Evolutionary conservation across 805 yeast species (phyloP).

Genomic region (Diddensiella santjacobensis): DNA sequence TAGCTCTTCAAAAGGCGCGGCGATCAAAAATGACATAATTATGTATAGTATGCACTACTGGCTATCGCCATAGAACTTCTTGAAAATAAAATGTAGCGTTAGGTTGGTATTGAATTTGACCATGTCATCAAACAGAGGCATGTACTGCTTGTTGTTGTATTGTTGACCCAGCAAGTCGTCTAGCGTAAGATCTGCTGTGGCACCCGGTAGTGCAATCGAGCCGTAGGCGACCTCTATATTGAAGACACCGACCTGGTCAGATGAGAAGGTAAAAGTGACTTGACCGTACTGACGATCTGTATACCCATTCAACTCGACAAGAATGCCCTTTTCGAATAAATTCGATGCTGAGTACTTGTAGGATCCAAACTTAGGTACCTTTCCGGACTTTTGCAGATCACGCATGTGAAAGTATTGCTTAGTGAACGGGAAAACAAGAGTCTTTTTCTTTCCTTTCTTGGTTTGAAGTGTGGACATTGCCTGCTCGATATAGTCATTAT

Average conservation of each 20-base stretch:
- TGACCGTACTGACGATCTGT: slow-evolving; percentile 52
- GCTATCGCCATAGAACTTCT: slow-evolving; percentile 62
- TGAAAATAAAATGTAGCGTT: slow-evolving; percentile 64
- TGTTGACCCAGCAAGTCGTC: slow-evolving; percentile 72
- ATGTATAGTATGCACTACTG: slow-evolving; percentile 5
- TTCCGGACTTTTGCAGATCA: slow-evolving; percentile 60
- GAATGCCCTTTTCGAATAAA: slow-evolving; percentile 66
- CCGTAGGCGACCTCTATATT: slow-evolving; percentile 73
- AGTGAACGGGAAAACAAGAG: slow-evolving; percentile 48
- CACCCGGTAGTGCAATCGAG: slow-evolving; percentile 51
- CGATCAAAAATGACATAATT: neutral
- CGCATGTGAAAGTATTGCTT: slow-evolving; percentile 75
- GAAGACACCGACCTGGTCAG: slow-evolving; percentile 69
- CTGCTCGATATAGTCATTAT: slow-evolving; percentile 47
- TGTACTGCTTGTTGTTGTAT: slow-evolving; percentile 55
- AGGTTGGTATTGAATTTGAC: slow-evolving; percentile 66
- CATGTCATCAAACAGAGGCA: slow-evolving; percentile 62
- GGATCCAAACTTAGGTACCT: slow-evolving; percentile 71
- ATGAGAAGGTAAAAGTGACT: slow-evolving; percentile 68
- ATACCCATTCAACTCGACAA: slow-evolving; percentile 56
- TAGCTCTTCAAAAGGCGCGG: neutral
- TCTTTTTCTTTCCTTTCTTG: slow-evolving; percentile 31
- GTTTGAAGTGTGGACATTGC: slow-evolving; percentile 49
- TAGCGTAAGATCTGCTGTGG: slow-evolving; percentile 52
- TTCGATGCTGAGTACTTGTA: slow-evolving; percentile 73